Evolutionary conservation across 2,329 filamentous ascomycete species (phyloP).

Genomic region (Fusarium sp.): DNA sequence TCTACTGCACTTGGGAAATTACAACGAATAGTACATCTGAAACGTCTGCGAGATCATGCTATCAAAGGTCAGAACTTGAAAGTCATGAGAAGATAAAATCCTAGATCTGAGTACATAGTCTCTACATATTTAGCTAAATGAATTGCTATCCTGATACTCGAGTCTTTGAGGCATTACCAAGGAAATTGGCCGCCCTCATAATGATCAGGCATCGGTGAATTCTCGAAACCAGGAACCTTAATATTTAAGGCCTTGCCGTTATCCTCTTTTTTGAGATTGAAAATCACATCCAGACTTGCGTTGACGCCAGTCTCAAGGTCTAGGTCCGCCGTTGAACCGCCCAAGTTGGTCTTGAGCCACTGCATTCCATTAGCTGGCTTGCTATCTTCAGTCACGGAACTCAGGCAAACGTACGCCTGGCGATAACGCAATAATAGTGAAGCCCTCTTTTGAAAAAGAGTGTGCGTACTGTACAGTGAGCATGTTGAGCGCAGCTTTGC

Average conservation of each 20-base stretch:
- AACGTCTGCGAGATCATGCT: too few relatives aligned
- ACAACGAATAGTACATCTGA: too few relatives aligned
- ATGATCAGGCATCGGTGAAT: not conserved
- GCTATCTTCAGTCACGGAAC: not conserved
- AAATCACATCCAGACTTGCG: constrained; percentile 51
- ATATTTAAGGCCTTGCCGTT: constrained; percentile 39
- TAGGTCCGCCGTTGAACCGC: not conserved
- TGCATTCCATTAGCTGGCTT: not conserved
- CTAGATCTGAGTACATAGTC: too few relatives aligned
- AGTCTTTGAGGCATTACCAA: constrained; percentile 7
- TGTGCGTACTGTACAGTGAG: constrained; percentile 60
- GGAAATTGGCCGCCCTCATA: constrained; percentile 22
- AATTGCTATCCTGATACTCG: too few relatives aligned
- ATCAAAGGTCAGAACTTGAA: too few relatives aligned
- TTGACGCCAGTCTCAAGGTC: not conserved
- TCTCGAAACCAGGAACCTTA: constrained; percentile 30
- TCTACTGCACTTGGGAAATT: too few relatives aligned
- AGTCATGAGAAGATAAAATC: too few relatives aligned
- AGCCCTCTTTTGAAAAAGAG: constrained; percentile 56
- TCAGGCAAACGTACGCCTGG: constrained; percentile 53
- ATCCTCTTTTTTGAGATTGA: not conserved
- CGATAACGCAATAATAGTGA: constrained; percentile 58
- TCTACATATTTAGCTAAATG: too few relatives aligned
- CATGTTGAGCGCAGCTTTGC: constrained; percentile 64
- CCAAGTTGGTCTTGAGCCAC: constrained; percentile 4